Evolutionary conservation across 2,329 filamentous ascomycete species (phyloP), one percentile per base, ranked within the genome.

Genomic region (Leptographium wingfieldii): DNA sequence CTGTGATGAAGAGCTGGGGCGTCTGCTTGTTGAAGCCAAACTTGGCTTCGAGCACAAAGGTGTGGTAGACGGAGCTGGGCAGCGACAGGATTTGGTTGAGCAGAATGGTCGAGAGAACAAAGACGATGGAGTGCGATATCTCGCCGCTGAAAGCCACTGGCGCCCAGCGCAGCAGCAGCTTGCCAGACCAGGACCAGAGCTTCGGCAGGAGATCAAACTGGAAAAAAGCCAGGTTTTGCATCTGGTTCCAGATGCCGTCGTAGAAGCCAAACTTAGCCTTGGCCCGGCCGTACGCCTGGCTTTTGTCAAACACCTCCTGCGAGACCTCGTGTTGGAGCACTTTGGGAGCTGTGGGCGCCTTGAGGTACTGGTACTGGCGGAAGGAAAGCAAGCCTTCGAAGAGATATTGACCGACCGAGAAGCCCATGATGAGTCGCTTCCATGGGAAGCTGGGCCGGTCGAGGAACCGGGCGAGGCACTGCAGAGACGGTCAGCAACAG

Each of bases 1-100:
- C 94, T 67, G 83, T 88, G 58, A 96, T 71, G 80, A 92, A 99
- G 35, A 97, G 80, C 72, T 85, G 85, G 59, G 90, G 77, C 0
- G 94, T 97, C 79, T 96, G 91, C 78, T 99, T 99, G 76, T 99
- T 99, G 83, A 99, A 99, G 56, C 94, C 94, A 68, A 95, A 99
- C 71, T 90, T 88, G 75, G 96, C 92, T 74, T 99, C 94, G 60
- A 99, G 79, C 55, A 97, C 89, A 69, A 99, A 99, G 14, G 90
- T 94, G 75, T 92, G 86, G 78, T 97, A 99, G 73, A 96, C 85
- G 59, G 85, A 88, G 62, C 85, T 82, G 3, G 94, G 94, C 58
- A 97, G 76, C 60, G 86, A 87, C 64, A 96, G 75, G 59, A 88
- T 65, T 68, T 92, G 90, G 67, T 91, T 87, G 68, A 95, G 81